A percentile compares a stretch with the other conserved stretches of the same genome.
phyloP scores from a whole-genome alignment of 805 yeast species.

The Kodamaea hsintzibuensis region DNA sequence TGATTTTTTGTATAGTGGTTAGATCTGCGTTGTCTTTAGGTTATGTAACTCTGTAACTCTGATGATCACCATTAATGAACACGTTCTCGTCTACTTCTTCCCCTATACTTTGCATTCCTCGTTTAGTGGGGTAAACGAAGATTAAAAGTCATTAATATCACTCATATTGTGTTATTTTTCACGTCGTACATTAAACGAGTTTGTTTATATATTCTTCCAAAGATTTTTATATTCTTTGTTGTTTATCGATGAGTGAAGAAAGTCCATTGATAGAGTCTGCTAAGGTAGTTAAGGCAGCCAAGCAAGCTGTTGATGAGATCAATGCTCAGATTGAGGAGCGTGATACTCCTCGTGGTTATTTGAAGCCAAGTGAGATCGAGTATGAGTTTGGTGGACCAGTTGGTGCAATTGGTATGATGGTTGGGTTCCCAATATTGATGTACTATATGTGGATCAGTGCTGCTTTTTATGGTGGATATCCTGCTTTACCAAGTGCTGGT shows the following conservation, averaged over 20 bases:
- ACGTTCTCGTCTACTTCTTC: no score
- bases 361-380: conserved; percentile 54
- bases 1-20: no score
- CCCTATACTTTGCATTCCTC: background rate
- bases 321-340: conserved; percentile 9
- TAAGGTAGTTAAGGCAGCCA: background rate
- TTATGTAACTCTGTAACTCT: no score
- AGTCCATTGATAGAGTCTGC: conserved; percentile 3
- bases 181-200: background rate
- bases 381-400: conserved; percentile 93
- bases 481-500: conserved; percentile 65
- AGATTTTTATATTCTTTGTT: background rate
- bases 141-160: background rate
- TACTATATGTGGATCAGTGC: conserved; percentile 96
- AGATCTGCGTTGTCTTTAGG: no score
- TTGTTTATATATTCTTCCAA: background rate
- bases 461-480: conserved; percentile 69
- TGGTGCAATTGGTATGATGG: conserved; percentile 90
- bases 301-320: background rate
- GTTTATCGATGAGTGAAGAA: background rate
- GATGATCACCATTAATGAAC: no score
- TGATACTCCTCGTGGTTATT: conserved; percentile 27
- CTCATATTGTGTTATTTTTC: background rate
- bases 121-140: background rate
- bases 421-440: conserved; percentile 91